Conservation (phyloP, 768 basidiomycete genomes). For the Lentinula boryana region DNA sequence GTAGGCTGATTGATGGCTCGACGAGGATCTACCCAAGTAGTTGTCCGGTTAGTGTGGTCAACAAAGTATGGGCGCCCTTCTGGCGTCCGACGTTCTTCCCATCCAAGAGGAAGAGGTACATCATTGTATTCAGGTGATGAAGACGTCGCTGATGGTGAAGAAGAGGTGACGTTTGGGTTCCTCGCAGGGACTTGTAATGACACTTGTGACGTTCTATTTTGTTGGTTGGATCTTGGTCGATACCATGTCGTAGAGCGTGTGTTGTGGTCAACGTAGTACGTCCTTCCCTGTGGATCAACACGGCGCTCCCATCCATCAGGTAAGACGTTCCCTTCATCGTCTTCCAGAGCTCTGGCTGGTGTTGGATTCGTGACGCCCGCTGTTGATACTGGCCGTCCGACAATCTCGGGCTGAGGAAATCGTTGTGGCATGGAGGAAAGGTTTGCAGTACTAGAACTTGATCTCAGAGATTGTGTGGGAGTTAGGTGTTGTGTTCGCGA, state of each 20-base stretch:
- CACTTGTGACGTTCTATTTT: slow-evolving; percentile 2
- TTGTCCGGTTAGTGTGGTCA: slow-evolving; percentile 79
- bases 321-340: slow-evolving; percentile 58
- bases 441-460: slow-evolving; percentile 18
- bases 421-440: slow-evolving; percentile 6
- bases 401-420: slow-evolving; percentile 6
- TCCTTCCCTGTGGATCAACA: slow-evolving; percentile 60
- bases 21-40: slow-evolving; percentile 89
- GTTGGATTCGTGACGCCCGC: slow-evolving; percentile 17
- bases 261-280: slow-evolving; percentile 87
- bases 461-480: slow-evolving; percentile 16
- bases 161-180: slow-evolving; percentile 12
- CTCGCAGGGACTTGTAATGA: background rate
- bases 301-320: slow-evolving; percentile 84
- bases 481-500: slow-evolving; percentile 10
- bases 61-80: slow-evolving; percentile 71
- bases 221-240: slow-evolving; percentile 33
- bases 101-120: slow-evolving; percentile 77
- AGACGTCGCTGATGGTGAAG: slow-evolving; percentile 11
- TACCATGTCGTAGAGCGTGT: slow-evolving; percentile 80
- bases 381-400: slow-evolving; percentile 5
- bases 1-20: slow-evolving; percentile 42
- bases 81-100: slow-evolving; percentile 90
- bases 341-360: slow-evolving; percentile 24
- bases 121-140: slow-evolving; percentile 44